A percentile compares a stretch with the other conserved stretches of the same genome.
phyloP scores from a whole-genome alignment of 495 filamentous ascomycete genomes.

The Lasiosphaeria hispida region DNA sequence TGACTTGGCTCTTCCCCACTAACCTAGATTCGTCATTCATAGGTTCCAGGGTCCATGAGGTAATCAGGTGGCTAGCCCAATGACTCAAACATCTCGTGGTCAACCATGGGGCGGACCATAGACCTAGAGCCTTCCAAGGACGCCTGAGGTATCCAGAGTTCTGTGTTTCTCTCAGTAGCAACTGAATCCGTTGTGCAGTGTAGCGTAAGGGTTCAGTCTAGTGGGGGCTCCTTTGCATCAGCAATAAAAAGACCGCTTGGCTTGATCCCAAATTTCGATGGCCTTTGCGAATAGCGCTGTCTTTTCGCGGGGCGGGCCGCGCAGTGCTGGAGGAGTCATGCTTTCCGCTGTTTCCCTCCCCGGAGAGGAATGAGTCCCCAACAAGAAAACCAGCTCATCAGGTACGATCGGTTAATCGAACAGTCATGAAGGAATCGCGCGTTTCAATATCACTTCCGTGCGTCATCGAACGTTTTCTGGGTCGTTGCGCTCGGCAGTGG shows the following conservation, averaged over 20 bases:
- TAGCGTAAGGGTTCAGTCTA: too few species aligned
- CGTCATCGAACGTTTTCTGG: slow-evolving; percentile 4
- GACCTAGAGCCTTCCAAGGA: too few species aligned
- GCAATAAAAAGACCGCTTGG: background rate
- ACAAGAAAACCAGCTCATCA: too few species aligned
- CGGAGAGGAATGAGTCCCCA: too few species aligned
- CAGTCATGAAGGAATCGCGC: too few species aligned
- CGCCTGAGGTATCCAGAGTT: too few species aligned
- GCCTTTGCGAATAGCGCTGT: background rate
- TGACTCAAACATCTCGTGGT: slow-evolving; percentile 14
- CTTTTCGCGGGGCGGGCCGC: background rate
- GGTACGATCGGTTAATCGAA: too few species aligned
- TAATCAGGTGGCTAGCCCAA: slow-evolving; percentile 5
- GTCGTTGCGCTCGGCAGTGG: background rate
- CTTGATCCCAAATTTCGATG: background rate
- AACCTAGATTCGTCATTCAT: slow-evolving; percentile 8
- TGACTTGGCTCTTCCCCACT: background rate
- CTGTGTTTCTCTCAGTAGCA: too few species aligned
- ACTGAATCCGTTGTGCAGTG: too few species aligned
- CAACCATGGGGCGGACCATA: too few species aligned
- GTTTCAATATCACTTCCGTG: background rate
- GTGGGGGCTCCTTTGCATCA: background rate
- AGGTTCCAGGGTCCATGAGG: slow-evolving; percentile 16
- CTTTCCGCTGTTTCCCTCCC: too few species aligned
- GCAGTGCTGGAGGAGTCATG: too few species aligned